phyloP scores from a whole-genome alignment of 192 early-diverging fungal species.

The Podila epicladia region DNA sequence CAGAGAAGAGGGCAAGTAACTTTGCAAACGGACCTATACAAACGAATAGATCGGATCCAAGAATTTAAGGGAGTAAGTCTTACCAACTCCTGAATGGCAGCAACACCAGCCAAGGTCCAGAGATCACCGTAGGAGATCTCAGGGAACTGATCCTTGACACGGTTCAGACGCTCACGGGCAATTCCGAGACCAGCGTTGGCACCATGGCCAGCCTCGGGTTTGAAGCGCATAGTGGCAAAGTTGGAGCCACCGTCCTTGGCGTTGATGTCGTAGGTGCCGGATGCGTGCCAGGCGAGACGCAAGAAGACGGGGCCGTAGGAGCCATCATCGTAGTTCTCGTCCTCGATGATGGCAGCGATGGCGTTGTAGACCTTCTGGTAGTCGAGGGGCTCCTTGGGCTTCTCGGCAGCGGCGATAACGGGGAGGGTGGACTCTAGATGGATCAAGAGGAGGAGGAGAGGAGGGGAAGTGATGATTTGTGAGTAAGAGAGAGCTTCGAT shows the following conservation, averaged over 20 bases:
- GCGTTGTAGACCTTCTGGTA: slow-evolving; percentile 81
- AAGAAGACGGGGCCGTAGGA: slow-evolving; percentile 82
- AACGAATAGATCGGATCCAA: no score
- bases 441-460: neutral
- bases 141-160: slow-evolving; percentile 84
- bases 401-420: slow-evolving; percentile 18
- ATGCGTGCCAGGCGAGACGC: slow-evolving; percentile 87
- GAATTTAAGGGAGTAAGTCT: neutral
- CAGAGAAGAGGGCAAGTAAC: slow-evolving; percentile 2
- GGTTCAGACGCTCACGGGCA: slow-evolving; percentile 76
- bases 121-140: slow-evolving; percentile 86
- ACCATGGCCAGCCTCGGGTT: slow-evolving; percentile 69
- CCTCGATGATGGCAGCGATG: slow-evolving; percentile 79
- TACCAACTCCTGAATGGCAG: slow-evolving; percentile 76
- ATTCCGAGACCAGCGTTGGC: slow-evolving; percentile 82
- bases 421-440: slow-evolving; percentile 23
- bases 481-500: no score
- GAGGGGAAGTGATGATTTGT: neutral
- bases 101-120: slow-evolving; percentile 83
- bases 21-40: neutral
- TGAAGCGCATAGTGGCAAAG: slow-evolving; percentile 82
- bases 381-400: slow-evolving; percentile 63
- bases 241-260: slow-evolving; percentile 76
- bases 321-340: slow-evolving; percentile 84
- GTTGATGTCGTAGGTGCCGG: slow-evolving; percentile 79